Evolutionary conservation across 495 filamentous ascomycete genomes (phyloP).

Genomic region (Tuber brumale): DNA sequence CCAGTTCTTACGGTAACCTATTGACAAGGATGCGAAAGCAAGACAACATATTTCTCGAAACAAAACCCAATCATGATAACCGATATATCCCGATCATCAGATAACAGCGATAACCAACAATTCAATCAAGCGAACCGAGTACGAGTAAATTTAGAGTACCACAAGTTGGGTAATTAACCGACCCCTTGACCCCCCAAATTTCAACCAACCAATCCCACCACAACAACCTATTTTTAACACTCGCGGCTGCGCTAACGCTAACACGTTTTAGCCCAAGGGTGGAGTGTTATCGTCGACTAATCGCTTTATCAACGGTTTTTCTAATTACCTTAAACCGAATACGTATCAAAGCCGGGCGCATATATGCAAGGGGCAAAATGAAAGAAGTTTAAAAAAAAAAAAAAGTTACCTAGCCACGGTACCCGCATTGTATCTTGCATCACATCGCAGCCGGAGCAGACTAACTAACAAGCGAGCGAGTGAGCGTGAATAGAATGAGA

Average conservation of each 20-base stretch:
- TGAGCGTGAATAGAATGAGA: not conserved
- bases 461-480: not conserved
- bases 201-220: not conserved
- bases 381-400: not conserved
- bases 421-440: not conserved
- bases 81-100: not conserved
- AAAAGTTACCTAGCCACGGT: not conserved
- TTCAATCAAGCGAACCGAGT: not conserved
- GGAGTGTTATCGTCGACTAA: not conserved
- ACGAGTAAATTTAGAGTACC: not conserved
- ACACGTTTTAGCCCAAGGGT: not conserved
- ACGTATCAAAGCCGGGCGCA: not conserved
- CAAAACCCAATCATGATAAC: not conserved
- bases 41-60: not conserved
- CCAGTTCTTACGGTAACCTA: no score
- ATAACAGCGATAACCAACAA: not conserved
- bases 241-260: not conserved
- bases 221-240: not conserved
- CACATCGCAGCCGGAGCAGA: not conserved
- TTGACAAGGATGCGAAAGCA: not conserved
- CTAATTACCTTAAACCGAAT: not conserved
- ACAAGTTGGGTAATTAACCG: not conserved
- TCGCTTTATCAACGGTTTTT: not conserved
- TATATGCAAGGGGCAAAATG: not conserved
- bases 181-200: not conserved